Evolutionary conservation across 2,329 filamentous ascomycete species (phyloP).

Genomic region (Cladosporium sp.): DNA sequence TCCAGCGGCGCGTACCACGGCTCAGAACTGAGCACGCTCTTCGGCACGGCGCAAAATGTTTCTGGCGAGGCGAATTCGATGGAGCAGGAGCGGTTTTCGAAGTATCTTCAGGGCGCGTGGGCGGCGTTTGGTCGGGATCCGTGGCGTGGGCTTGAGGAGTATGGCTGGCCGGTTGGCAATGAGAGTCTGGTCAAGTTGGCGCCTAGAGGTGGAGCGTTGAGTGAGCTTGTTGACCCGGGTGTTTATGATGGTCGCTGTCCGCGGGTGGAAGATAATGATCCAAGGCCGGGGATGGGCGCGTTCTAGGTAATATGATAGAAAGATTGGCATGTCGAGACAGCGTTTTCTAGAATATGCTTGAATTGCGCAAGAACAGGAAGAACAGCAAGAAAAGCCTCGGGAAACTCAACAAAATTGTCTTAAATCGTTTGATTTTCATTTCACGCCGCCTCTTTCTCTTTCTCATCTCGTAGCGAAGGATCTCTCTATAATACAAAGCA

Average conservation of each 20-base stretch:
- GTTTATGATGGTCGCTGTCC: conserved; percentile 2
- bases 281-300: conserved; percentile 3
- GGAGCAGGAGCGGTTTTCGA: conserved; percentile 22
- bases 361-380: not conserved
- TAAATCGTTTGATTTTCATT: not conserved
- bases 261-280: not conserved
- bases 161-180: conserved; percentile 25
- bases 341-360: not conserved
- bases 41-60: conserved; percentile 33
- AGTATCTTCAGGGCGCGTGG: conserved; percentile 35
- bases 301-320: not conserved
- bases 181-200: conserved; percentile 2
- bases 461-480: not conserved
- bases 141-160: conserved; percentile 27
- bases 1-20: conserved; percentile 36
- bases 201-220: not conserved
- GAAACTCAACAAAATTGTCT: not conserved
- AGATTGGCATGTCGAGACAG: not conserved
- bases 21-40: conserved; percentile 34
- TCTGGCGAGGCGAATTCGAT: conserved; percentile 26
- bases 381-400: not conserved
- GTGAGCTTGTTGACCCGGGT: not conserved
- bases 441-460: not conserved
- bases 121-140: conserved; percentile 39
- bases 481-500: conserved; percentile 7